A percentile compares a stretch with the other conserved stretches of the same genome.
Evolutionary conservation across 805 yeast genomes (phyloP).

Genomic region (Zygotorulaspora chibaensis): DNA sequence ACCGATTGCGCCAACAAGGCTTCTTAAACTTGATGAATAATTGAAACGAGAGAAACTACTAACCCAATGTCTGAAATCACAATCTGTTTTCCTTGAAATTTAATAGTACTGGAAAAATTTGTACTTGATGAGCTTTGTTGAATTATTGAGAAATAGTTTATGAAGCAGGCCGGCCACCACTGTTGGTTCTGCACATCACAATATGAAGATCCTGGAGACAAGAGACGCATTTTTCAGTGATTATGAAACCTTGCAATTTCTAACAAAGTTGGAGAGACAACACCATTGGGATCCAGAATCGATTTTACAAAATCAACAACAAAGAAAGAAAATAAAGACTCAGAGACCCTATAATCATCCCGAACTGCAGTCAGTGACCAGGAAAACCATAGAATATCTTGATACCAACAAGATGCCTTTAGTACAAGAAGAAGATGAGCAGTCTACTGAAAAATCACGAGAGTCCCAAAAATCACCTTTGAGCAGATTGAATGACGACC

Average conservation of each 20-base stretch:
- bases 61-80: neutral
- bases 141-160: neutral
- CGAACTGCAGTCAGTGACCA: conserved; percentile 35
- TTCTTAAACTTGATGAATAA: neutral
- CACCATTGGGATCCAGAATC: conserved; percentile 35
- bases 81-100: no score
- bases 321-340: conserved; percentile 25
- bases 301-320: conserved; percentile 12
- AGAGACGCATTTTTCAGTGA: conserved; percentile 55
- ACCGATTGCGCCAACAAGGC: conserved; percentile 25
- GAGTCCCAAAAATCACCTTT: conserved; percentile 25
- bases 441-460: conserved; percentile 13
- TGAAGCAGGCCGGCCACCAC: neutral
- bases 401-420: conserved; percentile 18
- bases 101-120: no score
- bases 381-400: conserved; percentile 32
- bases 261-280: conserved; percentile 40
- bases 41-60: neutral
- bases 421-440: conserved; percentile 20
- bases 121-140: neutral
- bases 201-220: conserved; percentile 42
- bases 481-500: conserved; percentile 28
- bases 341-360: conserved; percentile 34
- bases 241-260: conserved; percentile 50
- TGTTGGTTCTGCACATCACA: neutral